A percentile compares a stretch with the other conserved stretches of the same genome.
These are phyloP conservation scores for Claviceps pazoutovae DNA, from an alignment of 2,329 filamentous ascomycete species.

Conservation along the genomic window DNA sequence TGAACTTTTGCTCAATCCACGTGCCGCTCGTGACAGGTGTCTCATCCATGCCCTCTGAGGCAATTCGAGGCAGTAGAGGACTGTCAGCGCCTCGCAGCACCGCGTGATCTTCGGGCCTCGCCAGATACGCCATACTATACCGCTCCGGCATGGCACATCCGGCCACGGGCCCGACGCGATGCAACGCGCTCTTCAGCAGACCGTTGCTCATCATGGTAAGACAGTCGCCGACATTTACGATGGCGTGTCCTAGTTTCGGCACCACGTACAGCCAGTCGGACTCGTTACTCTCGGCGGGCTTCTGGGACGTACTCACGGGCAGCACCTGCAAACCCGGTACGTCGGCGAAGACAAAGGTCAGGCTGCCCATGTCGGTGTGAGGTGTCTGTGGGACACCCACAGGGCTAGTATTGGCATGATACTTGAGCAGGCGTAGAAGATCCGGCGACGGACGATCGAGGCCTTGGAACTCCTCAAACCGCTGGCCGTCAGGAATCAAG, in stretches of 20 bases:
- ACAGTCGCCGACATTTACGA: neutral
- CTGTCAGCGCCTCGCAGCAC: neutral
- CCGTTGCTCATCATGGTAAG: conserved; percentile 1
- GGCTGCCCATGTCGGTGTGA: neutral
- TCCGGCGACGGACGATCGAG: neutral
- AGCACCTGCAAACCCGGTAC: neutral
- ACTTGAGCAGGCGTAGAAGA: neutral
- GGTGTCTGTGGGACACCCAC: neutral
- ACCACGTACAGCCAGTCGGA: conserved; percentile 1
- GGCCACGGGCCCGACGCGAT: neutral
- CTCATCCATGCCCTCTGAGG: neutral
- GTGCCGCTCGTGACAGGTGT: neutral
- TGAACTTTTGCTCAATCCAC: neutral
- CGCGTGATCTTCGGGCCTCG: neutral
- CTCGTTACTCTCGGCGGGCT: neutral
- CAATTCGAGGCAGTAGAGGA: neutral
- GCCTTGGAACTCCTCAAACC: neutral
- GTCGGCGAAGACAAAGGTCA: neutral
- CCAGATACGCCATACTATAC: neutral
- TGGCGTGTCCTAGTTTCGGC: neutral
- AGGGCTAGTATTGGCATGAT: neutral
- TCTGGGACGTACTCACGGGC: neutral
- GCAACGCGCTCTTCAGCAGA: neutral
- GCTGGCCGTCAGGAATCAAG: neutral
- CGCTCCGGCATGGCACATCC: neutral